Conservation (phyloP, 148 eudicot species). For the Diospyros kaki region DNA sequence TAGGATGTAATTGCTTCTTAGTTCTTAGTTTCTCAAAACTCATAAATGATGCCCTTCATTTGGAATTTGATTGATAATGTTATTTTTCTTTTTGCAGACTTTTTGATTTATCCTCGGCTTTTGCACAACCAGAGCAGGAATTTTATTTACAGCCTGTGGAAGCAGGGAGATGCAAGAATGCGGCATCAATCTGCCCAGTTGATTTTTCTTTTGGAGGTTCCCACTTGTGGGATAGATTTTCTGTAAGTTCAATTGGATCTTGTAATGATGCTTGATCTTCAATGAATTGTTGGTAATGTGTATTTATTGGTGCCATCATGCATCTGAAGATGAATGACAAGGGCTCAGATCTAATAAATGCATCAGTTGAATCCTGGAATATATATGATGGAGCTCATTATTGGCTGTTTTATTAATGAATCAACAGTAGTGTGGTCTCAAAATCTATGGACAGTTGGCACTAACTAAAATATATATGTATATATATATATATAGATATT, state of each 20-base stretch:
- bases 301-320: background rate
- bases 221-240: slow-evolving; percentile 95
- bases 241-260: slow-evolving; percentile 54
- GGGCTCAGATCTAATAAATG: background rate
- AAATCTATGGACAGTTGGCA: background rate
- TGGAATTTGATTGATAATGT: background rate
- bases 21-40: background rate
- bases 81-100: slow-evolving; percentile 43
- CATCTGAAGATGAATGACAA: background rate
- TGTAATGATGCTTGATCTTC: background rate
- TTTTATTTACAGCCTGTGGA: slow-evolving; percentile 79
- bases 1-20: background rate
- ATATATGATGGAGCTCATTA: no score
- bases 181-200: slow-evolving; percentile 84
- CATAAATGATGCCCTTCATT: background rate
- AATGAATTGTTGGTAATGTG: background rate
- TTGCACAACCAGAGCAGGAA: slow-evolving; percentile 82
- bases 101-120: slow-evolving; percentile 65
- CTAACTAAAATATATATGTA: background rate
- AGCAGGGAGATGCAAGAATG: slow-evolving; percentile 59
- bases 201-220: slow-evolving; percentile 91
- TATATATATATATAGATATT: background rate
- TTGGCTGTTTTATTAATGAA: no score
- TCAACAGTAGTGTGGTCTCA: no score
- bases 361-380: no score